Percentiles rank a stretch among this genome's conserved stretches.
These are phyloP conservation scores for Xylariaceae sp. DNA, from an alignment of 2,329 filamentous ascomycete species.

Conservation along the genomic window DNA sequence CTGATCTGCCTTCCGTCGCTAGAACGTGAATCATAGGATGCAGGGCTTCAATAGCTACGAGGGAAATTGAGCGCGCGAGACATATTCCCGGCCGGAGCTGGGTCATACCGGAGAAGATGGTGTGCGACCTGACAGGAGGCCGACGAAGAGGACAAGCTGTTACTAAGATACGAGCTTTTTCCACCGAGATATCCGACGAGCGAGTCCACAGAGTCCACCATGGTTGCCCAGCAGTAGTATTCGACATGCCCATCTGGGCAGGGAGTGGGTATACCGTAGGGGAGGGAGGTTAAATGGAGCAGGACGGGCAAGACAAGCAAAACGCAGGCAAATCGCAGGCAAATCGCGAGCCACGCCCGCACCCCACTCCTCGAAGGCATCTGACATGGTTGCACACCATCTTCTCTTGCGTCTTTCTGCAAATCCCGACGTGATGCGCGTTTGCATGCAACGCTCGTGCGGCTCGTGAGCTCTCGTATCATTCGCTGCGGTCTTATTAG, in stretches of 20 bases:
- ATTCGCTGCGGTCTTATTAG: slow-evolving; percentile 26
- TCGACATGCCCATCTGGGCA: slow-evolving; percentile 11
- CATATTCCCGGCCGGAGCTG: slow-evolving; percentile 13
- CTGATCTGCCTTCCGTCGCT: slow-evolving; percentile 14
- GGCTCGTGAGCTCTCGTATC: slow-evolving; percentile 30
- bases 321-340: neutral
- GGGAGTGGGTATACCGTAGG: slow-evolving; percentile 1
- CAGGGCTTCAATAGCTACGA: slow-evolving; percentile 14
- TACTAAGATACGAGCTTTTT: slow-evolving; percentile 19
- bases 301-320: slow-evolving; percentile 11
- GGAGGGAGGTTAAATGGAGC: neutral
- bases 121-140: slow-evolving; percentile 20
- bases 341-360: slow-evolving; percentile 7
- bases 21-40: slow-evolving; percentile 5
- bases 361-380: slow-evolving; percentile 24
- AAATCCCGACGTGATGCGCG: slow-evolving; percentile 9
- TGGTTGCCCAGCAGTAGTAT: neutral
- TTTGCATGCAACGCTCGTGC: slow-evolving; percentile 27
- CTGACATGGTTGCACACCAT: slow-evolving; percentile 28
- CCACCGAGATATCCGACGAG: slow-evolving; percentile 4
- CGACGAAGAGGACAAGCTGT: slow-evolving; percentile 17
- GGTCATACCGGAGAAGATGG: slow-evolving; percentile 25
- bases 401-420: slow-evolving; percentile 18
- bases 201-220: neutral
- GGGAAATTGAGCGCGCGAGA: slow-evolving; percentile 15